phyloP scores from a whole-genome alignment of 208 protist species.

The Leishmania aethiopica region DNA sequence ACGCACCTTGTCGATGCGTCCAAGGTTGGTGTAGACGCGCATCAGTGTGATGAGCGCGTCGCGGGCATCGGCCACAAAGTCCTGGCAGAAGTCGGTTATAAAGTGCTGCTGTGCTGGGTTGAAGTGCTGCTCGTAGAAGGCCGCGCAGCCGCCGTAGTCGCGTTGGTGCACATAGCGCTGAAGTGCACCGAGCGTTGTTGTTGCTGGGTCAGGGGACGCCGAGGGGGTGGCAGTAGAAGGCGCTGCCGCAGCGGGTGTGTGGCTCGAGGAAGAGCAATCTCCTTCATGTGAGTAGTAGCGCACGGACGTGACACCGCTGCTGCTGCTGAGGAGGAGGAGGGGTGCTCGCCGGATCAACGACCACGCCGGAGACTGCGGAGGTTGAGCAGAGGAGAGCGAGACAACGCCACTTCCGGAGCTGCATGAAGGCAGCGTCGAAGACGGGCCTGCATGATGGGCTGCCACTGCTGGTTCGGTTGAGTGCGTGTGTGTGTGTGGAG shows the following conservation, averaged over 20 bases:
- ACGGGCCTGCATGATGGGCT: not conserved
- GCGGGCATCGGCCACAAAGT: constrained; percentile 40
- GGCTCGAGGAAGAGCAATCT: not conserved
- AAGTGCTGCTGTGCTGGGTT: constrained; percentile 33
- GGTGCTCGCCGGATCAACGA: not conserved
- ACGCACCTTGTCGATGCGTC: constrained; percentile 70
- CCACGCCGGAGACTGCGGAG: not conserved
- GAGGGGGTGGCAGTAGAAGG: not conserved
- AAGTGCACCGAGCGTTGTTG: constrained; percentile 17
- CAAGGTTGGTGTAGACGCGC: constrained; percentile 66
- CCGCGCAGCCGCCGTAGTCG: constrained; percentile 34
- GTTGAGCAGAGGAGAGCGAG: not conserved
- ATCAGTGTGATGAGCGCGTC: constrained; percentile 59
- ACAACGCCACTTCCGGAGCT: not conserved
- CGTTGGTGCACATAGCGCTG: constrained; percentile 33
- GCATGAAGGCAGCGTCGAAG: not conserved
- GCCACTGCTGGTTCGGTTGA: not conserved
- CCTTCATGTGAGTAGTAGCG: constrained; percentile 7
- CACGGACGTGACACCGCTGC: not conserved
- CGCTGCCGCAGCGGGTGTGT: not conserved
- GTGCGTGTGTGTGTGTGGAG: not conserved
- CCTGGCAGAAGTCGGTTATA: constrained; percentile 40
- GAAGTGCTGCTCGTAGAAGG: constrained; percentile 41
- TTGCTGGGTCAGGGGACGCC: not conserved
- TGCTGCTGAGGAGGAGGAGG: not conserved